These are phyloP conservation scores for Saccharum hybrid DNA, from an alignment of 202 grass and related monocot genomes.

Conservation along the genomic window DNA sequence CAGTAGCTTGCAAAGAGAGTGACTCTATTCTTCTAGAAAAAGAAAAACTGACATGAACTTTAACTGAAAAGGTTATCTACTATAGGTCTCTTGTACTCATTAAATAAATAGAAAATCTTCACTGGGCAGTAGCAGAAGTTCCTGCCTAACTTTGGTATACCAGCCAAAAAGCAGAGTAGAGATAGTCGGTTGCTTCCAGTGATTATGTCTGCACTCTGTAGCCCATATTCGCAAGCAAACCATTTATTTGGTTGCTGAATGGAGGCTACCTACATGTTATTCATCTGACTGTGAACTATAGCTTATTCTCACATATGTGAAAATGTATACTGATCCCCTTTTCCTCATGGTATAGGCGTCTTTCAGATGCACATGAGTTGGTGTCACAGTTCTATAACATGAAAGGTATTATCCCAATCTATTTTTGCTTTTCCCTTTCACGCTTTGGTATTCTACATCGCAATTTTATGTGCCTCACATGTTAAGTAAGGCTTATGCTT, in stretches of 20 bases:
- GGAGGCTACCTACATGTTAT: background rate
- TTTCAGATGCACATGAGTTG: constrained; percentile 64
- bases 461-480: background rate
- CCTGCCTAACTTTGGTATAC: background rate
- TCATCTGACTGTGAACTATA: background rate
- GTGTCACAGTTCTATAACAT: constrained; percentile 67
- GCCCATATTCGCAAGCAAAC: background rate
- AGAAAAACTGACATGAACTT: background rate
- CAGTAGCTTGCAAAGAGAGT: background rate
- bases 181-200: background rate
- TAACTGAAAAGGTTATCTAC: background rate
- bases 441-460: background rate
- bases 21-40: background rate
- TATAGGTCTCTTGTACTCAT: background rate
- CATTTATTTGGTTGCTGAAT: constrained; percentile 10
- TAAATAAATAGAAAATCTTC: background rate
- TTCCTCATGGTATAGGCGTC: constrained; percentile 44
- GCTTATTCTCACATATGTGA: constrained; percentile 6
- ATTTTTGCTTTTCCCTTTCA: background rate
- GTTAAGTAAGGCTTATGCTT: constrained; percentile 34
- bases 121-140: background rate
- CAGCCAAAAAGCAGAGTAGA: background rate
- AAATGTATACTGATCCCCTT: constrained; percentile 27
- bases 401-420: constrained; percentile 44
- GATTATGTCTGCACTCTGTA: background rate